Conservation (phyloP, 1,139 yeast genomes). For the Sugiyamaella sp. region DNA sequence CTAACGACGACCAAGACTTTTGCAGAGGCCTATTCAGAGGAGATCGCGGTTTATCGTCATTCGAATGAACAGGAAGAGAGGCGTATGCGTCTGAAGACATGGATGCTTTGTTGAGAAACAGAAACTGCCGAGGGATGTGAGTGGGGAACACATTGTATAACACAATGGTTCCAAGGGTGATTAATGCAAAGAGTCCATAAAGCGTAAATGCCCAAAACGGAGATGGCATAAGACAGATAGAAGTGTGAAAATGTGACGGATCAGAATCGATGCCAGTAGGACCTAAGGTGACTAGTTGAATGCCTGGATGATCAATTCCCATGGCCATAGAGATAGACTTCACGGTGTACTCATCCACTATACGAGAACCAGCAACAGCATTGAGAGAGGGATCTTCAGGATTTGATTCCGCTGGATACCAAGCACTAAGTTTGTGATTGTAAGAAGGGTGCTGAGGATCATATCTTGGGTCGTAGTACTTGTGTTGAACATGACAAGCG, state of each 20-base stretch:
- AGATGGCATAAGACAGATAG: constrained; percentile 70
- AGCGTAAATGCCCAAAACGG: constrained; percentile 56
- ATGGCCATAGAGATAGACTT: constrained; percentile 92
- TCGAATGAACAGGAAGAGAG: constrained; percentile 8
- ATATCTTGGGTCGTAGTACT: constrained; percentile 39
- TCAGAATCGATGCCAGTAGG: constrained; percentile 23
- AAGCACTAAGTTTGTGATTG: constrained; percentile 1
- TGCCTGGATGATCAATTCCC: constrained; percentile 83
- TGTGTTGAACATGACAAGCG: constrained; percentile 78
- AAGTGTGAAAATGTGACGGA: constrained; percentile 49
- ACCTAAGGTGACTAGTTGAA: constrained; percentile 71
- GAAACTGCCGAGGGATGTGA: constrained; percentile 8
- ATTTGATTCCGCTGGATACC: constrained; percentile 6
- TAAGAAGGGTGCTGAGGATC: constrained; percentile 7
- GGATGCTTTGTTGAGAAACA: neutral
- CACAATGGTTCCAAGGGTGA: constrained; percentile 26
- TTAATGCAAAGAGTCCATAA: constrained; percentile 35
- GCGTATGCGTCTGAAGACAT: neutral
- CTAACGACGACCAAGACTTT: constrained; percentile 6
- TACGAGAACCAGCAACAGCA: constrained; percentile 16
- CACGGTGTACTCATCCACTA: constrained; percentile 72
- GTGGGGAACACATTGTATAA: constrained; percentile 26
- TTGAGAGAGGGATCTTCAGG: constrained; percentile 23
- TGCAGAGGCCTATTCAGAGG: neutral
- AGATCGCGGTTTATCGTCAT: constrained; percentile 3